A percentile compares a stretch with the other conserved stretches of the same genome.
Conservation (phyloP, 495 filamentous ascomycete genomes). For the Thermothielavioides terrestris region DNA sequence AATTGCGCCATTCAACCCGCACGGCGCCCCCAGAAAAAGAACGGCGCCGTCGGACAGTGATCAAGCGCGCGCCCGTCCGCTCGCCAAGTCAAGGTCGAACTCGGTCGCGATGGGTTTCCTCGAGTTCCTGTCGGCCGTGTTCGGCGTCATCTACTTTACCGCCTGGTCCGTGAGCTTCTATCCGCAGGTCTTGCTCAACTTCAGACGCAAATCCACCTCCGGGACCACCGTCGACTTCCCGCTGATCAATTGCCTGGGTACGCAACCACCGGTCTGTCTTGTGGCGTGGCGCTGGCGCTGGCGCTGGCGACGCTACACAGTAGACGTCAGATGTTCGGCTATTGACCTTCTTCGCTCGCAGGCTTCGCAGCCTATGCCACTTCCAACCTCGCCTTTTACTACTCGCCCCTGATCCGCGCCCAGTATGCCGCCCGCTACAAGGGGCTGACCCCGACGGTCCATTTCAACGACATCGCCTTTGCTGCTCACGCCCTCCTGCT, state of each 20-base stretch:
- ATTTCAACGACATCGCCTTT: conserved; percentile 84
- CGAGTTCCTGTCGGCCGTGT: conserved; percentile 39
- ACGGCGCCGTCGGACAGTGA: too few species aligned
- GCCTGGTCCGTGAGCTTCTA: conserved; percentile 88
- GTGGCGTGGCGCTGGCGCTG: too few species aligned
- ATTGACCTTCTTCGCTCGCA: too few species aligned
- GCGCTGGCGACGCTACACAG: too few species aligned
- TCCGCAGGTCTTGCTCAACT: conserved; percentile 76
- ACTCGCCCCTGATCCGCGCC: conserved; percentile 61
- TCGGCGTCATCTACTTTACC: conserved; percentile 56
- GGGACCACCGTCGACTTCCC: conserved; percentile 85
- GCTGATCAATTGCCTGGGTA: conserved; percentile 65
- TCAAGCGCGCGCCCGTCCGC: background rate
- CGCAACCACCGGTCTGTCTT: conserved; percentile 6
- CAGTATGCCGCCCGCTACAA: conserved; percentile 80
- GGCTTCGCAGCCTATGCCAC: conserved; percentile 74
- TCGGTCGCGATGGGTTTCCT: conserved; percentile 10
- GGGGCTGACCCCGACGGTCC: conserved; percentile 68
- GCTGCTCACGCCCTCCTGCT: conserved; percentile 66
- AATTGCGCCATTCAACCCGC: too few species aligned
- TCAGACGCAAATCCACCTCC: conserved; percentile 59
- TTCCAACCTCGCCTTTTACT: conserved; percentile 66
- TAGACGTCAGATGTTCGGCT: too few species aligned
- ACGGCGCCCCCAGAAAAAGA: too few species aligned
- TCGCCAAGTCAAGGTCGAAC: background rate